Evolutionary conservation across 164 flowering plant genomes (phyloP).

Genomic region (Chimonanthus salicifolius): DNA sequence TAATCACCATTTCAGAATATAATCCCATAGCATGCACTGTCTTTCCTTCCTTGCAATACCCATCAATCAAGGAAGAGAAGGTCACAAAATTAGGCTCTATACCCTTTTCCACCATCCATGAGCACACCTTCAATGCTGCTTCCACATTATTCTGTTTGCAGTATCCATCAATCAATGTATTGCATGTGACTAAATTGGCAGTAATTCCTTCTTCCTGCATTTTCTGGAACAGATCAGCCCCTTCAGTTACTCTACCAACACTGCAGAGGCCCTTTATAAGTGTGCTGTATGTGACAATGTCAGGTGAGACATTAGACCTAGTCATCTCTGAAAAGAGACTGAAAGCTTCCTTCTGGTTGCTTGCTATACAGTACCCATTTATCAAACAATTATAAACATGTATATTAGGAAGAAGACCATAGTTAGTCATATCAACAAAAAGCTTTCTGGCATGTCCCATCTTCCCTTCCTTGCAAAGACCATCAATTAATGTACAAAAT

Average conservation of each 20-base stretch:
- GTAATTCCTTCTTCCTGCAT: conserved; percentile 41
- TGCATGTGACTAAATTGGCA: conserved; percentile 49
- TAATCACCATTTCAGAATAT: conserved; percentile 64
- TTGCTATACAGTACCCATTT: conserved; percentile 41
- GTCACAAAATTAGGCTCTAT: conserved; percentile 61
- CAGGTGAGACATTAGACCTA: conserved; percentile 32
- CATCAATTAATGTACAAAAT: conserved; percentile 49
- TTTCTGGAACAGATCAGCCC: conserved; percentile 26
- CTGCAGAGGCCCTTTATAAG: conserved; percentile 59
- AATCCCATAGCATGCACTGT: conserved; percentile 60
- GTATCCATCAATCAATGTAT: conserved; percentile 58
- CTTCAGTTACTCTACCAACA: conserved; percentile 41
- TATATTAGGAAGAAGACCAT: conserved; percentile 46
- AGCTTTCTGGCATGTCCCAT: conserved; percentile 32
- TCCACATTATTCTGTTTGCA: conserved; percentile 52
- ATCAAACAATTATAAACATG: conserved; percentile 59
- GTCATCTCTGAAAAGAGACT: conserved; percentile 39
- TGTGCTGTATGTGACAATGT: conserved; percentile 56
- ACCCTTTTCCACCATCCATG: conserved; percentile 55
- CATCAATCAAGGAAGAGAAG: conserved; percentile 55
- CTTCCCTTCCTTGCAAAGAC: conserved; percentile 50
- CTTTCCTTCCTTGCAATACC: conserved; percentile 49
- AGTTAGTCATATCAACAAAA: conserved; percentile 46
- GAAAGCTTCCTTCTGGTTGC: conserved; percentile 35
- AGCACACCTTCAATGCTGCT: conserved; percentile 51